Conservation (phyloP, 1,284 basidiomycete species). For the Tylopilus microsporus region DNA sequence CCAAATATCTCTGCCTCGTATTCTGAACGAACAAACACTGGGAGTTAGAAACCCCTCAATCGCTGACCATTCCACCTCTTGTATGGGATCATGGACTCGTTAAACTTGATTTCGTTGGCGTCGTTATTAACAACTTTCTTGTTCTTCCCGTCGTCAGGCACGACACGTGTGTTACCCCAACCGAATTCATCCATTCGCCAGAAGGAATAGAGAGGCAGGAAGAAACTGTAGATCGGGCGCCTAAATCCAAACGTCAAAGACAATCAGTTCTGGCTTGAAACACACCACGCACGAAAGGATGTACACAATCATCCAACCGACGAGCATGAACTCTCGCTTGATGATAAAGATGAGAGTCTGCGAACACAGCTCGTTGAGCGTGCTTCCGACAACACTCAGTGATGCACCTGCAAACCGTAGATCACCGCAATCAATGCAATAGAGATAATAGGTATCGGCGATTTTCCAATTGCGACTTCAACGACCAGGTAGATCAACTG, state of each 20-base stretch:
- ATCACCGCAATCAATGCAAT: constrained; percentile 84
- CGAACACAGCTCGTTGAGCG: constrained; percentile 9
- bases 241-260: constrained; percentile 39
- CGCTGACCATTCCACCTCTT: constrained; percentile 91
- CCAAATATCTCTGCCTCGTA: constrained; percentile 83
- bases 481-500: constrained; percentile 85
- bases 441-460: constrained; percentile 82
- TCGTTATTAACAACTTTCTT: constrained; percentile 92
- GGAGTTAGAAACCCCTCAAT: constrained; percentile 10
- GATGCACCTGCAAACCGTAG: constrained; percentile 74
- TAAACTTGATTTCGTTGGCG: constrained; percentile 87
- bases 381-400: constrained; percentile 14
- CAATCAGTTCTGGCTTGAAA: background rate
- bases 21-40: constrained; percentile 44
- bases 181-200: constrained; percentile 99
- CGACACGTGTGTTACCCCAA: constrained; percentile 96
- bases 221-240: constrained; percentile 94
- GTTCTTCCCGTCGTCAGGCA: constrained; percentile 92
- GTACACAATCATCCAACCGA: constrained; percentile 99
- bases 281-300: constrained; percentile 67
- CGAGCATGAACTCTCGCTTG: constrained; percentile 97
- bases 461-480: constrained; percentile 62
- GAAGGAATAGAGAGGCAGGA: constrained; percentile 97
- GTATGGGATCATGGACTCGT: constrained; percentile 97
- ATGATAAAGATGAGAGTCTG: constrained; percentile 92